A percentile compares a stretch with the other conserved stretches of the same genome.
phyloP scores from a whole-genome alignment of 208 protist genomes.

The Acanthamoeba triangularis region DNA sequence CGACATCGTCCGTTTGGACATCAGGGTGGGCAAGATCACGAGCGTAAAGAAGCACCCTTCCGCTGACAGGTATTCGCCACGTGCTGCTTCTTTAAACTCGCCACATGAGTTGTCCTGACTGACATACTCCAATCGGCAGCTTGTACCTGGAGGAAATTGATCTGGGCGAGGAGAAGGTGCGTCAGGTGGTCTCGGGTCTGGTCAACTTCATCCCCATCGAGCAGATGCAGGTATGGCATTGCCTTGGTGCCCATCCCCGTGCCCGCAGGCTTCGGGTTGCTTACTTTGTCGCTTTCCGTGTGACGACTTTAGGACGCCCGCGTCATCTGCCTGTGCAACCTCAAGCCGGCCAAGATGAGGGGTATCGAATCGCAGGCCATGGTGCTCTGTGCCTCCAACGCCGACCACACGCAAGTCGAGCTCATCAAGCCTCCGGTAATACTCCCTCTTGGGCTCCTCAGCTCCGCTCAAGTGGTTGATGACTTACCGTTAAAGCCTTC shows the following conservation, averaged over 20 bases:
- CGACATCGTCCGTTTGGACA: conserved; percentile 55
- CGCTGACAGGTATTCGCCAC: conserved; percentile 52
- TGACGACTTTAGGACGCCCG: not conserved
- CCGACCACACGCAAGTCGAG: conserved; percentile 78
- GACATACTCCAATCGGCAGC: not conserved
- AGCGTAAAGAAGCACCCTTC: conserved; percentile 48
- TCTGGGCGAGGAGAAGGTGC: conserved; percentile 71
- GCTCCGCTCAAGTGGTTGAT: not conserved
- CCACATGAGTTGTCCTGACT: not conserved
- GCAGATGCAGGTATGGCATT: conserved; percentile 51
- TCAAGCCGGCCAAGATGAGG: conserved; percentile 79
- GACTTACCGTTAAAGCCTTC: not conserved
- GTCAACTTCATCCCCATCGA: conserved; percentile 66
- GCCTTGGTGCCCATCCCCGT: not conserved
- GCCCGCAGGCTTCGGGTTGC: not conserved
- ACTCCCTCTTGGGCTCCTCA: not conserved
- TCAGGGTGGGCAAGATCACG: conserved; percentile 70
- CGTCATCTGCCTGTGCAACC: conserved; percentile 78
- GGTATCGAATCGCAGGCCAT: conserved; percentile 72
- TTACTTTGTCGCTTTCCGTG: not conserved
- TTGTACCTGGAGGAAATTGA: conserved; percentile 79
- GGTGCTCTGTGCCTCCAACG: conserved; percentile 78
- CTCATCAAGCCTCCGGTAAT: conserved; percentile 74
- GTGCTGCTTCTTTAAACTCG: not conserved
- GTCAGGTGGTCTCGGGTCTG: conserved; percentile 70